phyloP scores from a whole-genome alignment of 345 rosid species.

The Litchi chinensis region DNA sequence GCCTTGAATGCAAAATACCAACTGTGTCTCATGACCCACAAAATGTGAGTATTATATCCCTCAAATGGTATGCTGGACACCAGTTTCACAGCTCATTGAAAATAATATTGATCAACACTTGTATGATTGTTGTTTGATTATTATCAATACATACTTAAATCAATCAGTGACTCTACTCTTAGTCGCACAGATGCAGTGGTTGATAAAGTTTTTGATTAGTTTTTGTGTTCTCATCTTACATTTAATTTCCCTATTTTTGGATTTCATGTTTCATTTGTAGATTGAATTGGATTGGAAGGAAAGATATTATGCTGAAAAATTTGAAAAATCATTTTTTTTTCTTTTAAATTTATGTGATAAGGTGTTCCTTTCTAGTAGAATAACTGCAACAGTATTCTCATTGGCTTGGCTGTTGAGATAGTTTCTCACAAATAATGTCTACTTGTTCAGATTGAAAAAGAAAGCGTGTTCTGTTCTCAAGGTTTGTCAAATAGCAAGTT shows the following conservation, averaged over 20 bases:
- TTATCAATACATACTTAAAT: background rate
- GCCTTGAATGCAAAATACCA: background rate
- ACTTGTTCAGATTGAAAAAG: background rate
- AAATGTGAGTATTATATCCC: background rate
- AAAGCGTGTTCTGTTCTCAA: background rate
- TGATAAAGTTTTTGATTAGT: background rate
- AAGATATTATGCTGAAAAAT: slow-evolving; percentile 27
- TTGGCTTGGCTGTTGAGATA: background rate
- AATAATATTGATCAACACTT: background rate
- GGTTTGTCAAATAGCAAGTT: background rate
- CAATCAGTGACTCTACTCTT: background rate
- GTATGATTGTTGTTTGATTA: background rate
- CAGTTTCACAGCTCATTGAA: background rate
- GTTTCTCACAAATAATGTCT: background rate
- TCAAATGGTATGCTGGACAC: background rate
- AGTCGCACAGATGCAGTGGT: background rate
- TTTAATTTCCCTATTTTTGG: background rate
- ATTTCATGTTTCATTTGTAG: slow-evolving; percentile 1
- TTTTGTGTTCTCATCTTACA: background rate
- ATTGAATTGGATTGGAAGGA: slow-evolving; percentile 27
- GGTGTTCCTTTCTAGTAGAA: background rate
- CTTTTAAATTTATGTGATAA: background rate
- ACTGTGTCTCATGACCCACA: background rate
- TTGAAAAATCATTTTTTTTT: background rate
- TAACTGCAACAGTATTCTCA: background rate